These are phyloP conservation scores for Fonsecaea erecta DNA, from an alignment of 2,329 filamentous ascomycete species.

Conservation along the genomic window DNA sequence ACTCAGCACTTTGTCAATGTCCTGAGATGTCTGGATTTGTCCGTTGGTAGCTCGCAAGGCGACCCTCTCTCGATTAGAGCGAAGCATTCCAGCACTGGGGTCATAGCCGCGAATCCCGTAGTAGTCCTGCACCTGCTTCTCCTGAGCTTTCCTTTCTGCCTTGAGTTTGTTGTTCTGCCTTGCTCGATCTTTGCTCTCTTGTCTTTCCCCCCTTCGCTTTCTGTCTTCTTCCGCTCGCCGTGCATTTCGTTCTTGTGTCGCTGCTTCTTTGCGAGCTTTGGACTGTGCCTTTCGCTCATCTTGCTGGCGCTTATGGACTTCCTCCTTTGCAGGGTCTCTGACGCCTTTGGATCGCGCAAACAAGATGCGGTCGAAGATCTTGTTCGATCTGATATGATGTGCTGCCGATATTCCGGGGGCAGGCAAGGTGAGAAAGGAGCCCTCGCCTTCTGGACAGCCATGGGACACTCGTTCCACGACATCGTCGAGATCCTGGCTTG, in stretches of 20 bases:
- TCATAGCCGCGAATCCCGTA: conserved; percentile 28
- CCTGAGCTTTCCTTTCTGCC: conserved; percentile 28
- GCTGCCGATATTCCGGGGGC: neutral
- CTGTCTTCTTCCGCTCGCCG: conserved; percentile 11
- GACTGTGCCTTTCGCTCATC: neutral
- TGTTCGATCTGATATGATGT: neutral
- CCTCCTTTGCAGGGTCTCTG: conserved; percentile 2
- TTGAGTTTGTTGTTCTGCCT: conserved; percentile 21
- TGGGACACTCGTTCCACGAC: neutral
- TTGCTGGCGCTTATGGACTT: neutral
- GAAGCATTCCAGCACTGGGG: conserved; percentile 32
- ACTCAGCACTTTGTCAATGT: neutral
- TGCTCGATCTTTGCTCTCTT: conserved; percentile 16
- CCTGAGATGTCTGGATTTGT: neutral
- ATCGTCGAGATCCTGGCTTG: neutral
- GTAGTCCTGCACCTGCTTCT: conserved; percentile 44
- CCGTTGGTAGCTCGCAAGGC: neutral
- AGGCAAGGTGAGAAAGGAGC: neutral
- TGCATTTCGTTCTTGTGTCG: conserved; percentile 12
- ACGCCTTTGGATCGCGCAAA: conserved; percentile 5
- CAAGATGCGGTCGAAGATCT: neutral
- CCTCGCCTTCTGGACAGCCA: neutral
- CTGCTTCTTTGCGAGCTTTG: conserved; percentile 7
- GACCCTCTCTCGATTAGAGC: conserved; percentile 5
- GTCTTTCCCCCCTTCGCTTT: conserved; percentile 9